Percentiles rank a stretch among this genome's conserved stretches.
phyloP scores from a whole-genome alignment of 441 rosid species.

The Kokia cookei region DNA sequence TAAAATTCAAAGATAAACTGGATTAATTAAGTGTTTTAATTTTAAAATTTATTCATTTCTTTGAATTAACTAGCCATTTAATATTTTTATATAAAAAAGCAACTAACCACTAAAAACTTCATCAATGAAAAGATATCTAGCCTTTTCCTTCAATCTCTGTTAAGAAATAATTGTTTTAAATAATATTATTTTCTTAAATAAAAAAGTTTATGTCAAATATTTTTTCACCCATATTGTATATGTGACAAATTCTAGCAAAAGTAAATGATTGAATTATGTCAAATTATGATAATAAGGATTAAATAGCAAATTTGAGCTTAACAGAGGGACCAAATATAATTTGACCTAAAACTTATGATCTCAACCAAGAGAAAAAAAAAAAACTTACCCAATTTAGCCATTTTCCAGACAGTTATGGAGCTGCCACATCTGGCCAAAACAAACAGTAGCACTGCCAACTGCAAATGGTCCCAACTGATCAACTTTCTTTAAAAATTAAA shows the following conservation, averaged over 20 bases:
- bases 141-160: too few relatives aligned
- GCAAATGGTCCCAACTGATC: constrained; percentile 30
- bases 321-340: neutral
- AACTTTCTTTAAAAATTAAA: neutral
- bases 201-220: too few relatives aligned
- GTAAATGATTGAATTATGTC: neutral
- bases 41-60: too few relatives aligned
- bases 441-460: constrained; percentile 86
- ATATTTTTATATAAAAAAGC: too few relatives aligned
- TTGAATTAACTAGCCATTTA: too few relatives aligned
- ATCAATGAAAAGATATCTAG: too few relatives aligned
- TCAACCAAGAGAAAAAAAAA: neutral
- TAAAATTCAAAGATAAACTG: neutral
- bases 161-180: too few relatives aligned
- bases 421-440: constrained; percentile 82
- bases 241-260: neutral
- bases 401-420: constrained; percentile 91
- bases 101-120: too few relatives aligned
- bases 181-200: too few relatives aligned
- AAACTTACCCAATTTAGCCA: constrained; percentile 61
- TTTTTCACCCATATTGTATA: too few relatives aligned
- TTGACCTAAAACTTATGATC: too few relatives aligned
- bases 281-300: neutral
- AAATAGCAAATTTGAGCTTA: neutral
- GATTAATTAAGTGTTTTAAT: neutral